Conservation (phyloP, 192 early-diverging fungal species). For the Linnemannia exigua region DNA sequence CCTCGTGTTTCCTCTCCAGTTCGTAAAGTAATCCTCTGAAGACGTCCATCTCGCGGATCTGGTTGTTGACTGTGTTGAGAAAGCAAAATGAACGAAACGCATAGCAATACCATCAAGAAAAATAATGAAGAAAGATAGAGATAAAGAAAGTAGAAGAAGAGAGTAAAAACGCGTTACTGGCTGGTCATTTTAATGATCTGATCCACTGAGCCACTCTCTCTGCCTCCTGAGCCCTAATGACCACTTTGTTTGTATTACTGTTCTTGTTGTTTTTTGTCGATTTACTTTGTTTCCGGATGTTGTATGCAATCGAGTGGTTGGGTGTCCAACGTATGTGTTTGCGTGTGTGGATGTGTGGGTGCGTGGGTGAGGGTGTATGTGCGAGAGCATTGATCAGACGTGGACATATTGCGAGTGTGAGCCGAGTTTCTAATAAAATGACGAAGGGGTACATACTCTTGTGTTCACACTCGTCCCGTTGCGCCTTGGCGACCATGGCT, state of each 20-base stretch:
- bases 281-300: neutral
- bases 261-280: neutral
- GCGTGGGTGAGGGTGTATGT: no score
- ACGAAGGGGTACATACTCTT: slow-evolving; percentile 72
- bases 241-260: neutral
- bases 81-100: slow-evolving; percentile 9
- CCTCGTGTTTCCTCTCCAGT: slow-evolving; percentile 84
- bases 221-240: neutral
- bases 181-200: neutral
- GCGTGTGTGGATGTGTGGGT: neutral
- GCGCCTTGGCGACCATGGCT: slow-evolving; percentile 74
- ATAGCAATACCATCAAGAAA: neutral
- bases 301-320: neutral
- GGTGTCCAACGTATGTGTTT: neutral
- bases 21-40: slow-evolving; percentile 86
- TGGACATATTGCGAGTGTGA: neutral
- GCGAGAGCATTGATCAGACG: neutral
- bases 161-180: neutral
- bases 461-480: slow-evolving; percentile 91
- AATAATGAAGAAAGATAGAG: neutral
- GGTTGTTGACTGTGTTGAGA: slow-evolving; percentile 69
- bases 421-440: neutral
- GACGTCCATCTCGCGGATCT: slow-evolving; percentile 84
- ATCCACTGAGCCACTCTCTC: neutral
- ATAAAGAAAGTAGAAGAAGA: slow-evolving; percentile 9